Conservation (phyloP, 441 rosid genomes). For the Sinapis alba region DNA sequence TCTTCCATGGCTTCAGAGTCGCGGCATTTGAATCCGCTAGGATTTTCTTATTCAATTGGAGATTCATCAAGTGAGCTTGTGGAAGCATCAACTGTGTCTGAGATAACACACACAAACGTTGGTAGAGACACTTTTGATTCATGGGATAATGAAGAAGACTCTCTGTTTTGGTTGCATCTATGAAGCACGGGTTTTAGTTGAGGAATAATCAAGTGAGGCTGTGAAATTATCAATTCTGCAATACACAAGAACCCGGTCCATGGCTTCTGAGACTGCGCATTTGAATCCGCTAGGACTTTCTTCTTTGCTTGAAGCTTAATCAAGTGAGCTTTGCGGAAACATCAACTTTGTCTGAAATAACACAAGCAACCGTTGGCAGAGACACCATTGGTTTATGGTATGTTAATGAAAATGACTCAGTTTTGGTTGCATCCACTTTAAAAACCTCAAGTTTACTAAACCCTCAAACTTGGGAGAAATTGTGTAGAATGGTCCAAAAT, state of each 20-base stretch:
- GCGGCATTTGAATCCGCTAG: neutral
- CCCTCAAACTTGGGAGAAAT: too few relatives aligned
- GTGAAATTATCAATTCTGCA: neutral
- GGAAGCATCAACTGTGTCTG: conserved; percentile 1
- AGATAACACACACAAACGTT: neutral
- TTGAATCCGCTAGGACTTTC: neutral
- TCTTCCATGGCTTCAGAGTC: neutral
- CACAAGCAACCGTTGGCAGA: neutral
- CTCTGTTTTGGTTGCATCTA: neutral
- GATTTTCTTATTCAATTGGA: neutral
- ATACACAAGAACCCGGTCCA: too few relatives aligned
- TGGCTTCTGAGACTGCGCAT: too few relatives aligned
- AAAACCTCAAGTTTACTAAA: too few relatives aligned
- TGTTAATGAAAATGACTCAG: too few relatives aligned
- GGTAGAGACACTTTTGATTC: neutral
- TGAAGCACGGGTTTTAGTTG: neutral
- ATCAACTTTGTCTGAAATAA: neutral
- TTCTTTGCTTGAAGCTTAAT: neutral
- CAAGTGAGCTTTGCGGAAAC: neutral
- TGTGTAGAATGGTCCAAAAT: too few relatives aligned
- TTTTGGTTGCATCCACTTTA: too few relatives aligned
- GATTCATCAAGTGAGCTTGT: neutral
- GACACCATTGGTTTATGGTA: neutral
- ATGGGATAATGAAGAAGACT: neutral
- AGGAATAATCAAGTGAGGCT: neutral